Base-by-base conservation (phyloP, 768 basidiomycete genomes). In the Suillus lakei region DNA sequence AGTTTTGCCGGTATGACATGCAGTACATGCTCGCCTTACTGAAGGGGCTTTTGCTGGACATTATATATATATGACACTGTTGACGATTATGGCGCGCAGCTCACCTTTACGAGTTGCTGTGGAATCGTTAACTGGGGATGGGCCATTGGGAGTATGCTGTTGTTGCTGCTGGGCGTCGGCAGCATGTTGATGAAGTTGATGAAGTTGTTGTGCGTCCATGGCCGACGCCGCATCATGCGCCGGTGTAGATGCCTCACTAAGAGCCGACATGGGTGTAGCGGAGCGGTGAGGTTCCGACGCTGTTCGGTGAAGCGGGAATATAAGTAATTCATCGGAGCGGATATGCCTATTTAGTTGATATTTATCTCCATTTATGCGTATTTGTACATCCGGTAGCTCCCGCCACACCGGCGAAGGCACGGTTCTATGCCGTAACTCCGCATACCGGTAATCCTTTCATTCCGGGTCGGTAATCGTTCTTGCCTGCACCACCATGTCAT, bases 1-100 rank as follows among this genome's bases (percentile, higher is more conserved):
- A 15, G 92, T 93, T 80, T 93, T 93, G 60, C 92, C 92, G 60
- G 90, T 81, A 76, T 93, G 92, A 77, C 92, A 93, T 16, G 92
- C 89, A 44, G 88, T 85, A 68, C 92, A 93, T 1, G 92, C 92
- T 67, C 92, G 84, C 68, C 92, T 86, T 62, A 92, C 92, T 51
- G 91, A 92, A 38, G 91, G 91, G 51, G 89, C 90, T 78, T 93
- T 92, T 66, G 91, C 91, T 92, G 74, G 59, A 64, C 56, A 68
- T 48, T 61, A 41, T 34, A 56, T 56, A 65, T 69, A 63, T 48
- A 61, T 5, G n/a, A 60, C 21, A 59, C 53, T 61, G 38, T 59
- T 28, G 66, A 41, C 36, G 56, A 62, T 66, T 66, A 68, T 63
- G 58, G 60, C 18, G 34, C 41, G 62, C 66, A 66, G 83, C 85